Conservation (phyloP, 805 yeast species). For the Teunomyces tritomae region DNA sequence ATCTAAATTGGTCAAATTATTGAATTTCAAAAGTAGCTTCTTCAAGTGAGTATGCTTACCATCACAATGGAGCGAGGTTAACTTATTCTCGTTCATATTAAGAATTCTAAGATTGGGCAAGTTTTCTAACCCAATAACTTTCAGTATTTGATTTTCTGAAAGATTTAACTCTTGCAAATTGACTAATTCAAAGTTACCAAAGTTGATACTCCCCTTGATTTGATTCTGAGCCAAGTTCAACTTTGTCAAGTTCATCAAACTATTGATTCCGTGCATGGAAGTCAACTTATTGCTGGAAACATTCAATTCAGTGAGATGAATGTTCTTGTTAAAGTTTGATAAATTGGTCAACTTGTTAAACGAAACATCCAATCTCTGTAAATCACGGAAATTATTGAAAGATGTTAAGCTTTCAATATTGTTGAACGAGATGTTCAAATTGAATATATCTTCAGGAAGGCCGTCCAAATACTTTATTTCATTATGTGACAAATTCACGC, state of each 20-base stretch:
- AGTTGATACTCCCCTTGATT: conserved; percentile 37
- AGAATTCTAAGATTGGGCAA: conserved; percentile 36
- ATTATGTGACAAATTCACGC: conserved; percentile 43
- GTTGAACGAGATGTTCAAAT: conserved; percentile 39
- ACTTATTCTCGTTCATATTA: conserved; percentile 41
- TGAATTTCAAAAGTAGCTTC: conserved; percentile 37
- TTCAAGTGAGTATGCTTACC: conserved; percentile 29
- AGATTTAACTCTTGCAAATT: conserved; percentile 44
- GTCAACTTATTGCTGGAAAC: conserved; percentile 35
- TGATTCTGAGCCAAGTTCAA: conserved; percentile 44
- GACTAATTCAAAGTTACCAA: conserved; percentile 30
- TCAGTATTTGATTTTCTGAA: conserved; percentile 39
- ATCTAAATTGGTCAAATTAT: conserved; percentile 31
- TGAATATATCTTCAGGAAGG: conserved; percentile 38
- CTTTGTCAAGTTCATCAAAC: conserved; percentile 37
- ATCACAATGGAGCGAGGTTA: conserved; percentile 20
- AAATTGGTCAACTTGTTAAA: conserved; percentile 36
- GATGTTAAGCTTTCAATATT: conserved; percentile 39
- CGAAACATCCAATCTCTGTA: conserved; percentile 43
- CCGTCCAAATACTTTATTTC: conserved; percentile 44
- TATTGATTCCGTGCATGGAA: conserved; percentile 34
- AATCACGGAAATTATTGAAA: conserved; percentile 36
- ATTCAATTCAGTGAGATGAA: conserved; percentile 43
- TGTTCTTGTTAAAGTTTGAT: conserved; percentile 34
- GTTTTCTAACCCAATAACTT: conserved; percentile 33